Evolutionary conservation across 208 protist species (phyloP).

Genomic region (Wallacemonas rigidus): DNA sequence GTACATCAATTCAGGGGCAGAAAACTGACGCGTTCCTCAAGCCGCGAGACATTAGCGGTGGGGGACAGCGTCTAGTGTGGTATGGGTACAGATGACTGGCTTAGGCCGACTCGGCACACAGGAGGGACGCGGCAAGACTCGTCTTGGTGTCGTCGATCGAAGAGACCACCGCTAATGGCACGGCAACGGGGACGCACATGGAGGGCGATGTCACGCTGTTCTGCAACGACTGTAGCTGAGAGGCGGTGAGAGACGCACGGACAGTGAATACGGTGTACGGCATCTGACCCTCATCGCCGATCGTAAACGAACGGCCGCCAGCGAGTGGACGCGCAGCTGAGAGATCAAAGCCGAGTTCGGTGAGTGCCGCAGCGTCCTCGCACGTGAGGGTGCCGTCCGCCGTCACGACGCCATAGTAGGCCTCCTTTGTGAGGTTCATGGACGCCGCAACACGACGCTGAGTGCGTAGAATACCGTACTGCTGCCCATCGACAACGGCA

Average conservation of each 20-base stretch:
- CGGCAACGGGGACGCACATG: slow-evolving; percentile 21
- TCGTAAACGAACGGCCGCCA: slow-evolving; percentile 31
- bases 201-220: neutral
- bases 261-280: slow-evolving; percentile 48
- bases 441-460: slow-evolving; percentile 41
- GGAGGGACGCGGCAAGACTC: slow-evolving; percentile 44
- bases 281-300: slow-evolving; percentile 63
- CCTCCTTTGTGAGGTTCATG: slow-evolving; percentile 35
- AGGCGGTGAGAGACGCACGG: slow-evolving; percentile 21
- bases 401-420: slow-evolving; percentile 41
- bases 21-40: no score
- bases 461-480: slow-evolving; percentile 45
- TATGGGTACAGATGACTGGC: neutral
- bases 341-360: slow-evolving; percentile 32
- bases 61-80: no score
- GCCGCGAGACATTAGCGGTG: no score
- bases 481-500: slow-evolving; percentile 25
- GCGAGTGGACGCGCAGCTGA: slow-evolving; percentile 22
- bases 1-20: neutral
- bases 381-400: slow-evolving; percentile 30
- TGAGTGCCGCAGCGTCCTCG: slow-evolving; percentile 31
- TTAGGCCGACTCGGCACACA: slow-evolving; percentile 18
- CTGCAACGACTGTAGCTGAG: slow-evolving; percentile 27
- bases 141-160: slow-evolving; percentile 57
- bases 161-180: slow-evolving; percentile 46